These are phyloP conservation scores for Cucumis sativus DNA, from an alignment of 306 rosid species.

Conservation along the genomic window DNA sequence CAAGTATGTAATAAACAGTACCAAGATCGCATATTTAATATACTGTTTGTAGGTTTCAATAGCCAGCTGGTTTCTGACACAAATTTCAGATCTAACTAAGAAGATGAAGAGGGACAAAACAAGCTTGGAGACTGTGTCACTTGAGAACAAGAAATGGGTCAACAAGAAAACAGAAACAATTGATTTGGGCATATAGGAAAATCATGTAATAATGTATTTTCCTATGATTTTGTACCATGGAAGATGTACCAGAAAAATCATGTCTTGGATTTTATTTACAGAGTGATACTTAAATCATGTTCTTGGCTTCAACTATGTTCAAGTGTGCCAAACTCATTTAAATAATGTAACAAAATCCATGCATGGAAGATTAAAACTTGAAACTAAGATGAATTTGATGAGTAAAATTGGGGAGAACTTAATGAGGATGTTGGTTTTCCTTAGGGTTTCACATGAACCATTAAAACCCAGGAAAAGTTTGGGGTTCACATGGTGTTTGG, in stretches of 20 bases:
- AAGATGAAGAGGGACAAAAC: neutral
- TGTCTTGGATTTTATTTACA: neutral
- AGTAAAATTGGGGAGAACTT: neutral
- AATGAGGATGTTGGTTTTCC: slow-evolving; percentile 2
- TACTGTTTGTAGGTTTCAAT: neutral
- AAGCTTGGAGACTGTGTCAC: neutral
- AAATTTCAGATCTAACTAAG: neutral
- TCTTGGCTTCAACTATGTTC: neutral
- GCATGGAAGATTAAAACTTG: neutral
- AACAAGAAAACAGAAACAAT: neutral
- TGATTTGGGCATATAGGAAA: neutral
- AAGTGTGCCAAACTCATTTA: neutral
- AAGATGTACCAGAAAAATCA: neutral
- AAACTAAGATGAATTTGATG: neutral
- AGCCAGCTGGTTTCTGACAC: slow-evolving; percentile 7
- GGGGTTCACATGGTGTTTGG: slow-evolving; percentile 25
- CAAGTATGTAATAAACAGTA: neutral
- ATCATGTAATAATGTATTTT: neutral
- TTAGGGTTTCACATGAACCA: slow-evolving; percentile 19
- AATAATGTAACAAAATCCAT: neutral
- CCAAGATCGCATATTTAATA: neutral
- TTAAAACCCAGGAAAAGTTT: neutral
- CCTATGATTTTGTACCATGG: neutral
- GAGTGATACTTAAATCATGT: neutral
- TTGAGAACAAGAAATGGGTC: slow-evolving; percentile 11